A percentile compares a stretch with the other conserved stretches of the same genome.
phyloP scores from a whole-genome alignment of 306 rosid genomes.

The Vigna hirtella region DNA sequence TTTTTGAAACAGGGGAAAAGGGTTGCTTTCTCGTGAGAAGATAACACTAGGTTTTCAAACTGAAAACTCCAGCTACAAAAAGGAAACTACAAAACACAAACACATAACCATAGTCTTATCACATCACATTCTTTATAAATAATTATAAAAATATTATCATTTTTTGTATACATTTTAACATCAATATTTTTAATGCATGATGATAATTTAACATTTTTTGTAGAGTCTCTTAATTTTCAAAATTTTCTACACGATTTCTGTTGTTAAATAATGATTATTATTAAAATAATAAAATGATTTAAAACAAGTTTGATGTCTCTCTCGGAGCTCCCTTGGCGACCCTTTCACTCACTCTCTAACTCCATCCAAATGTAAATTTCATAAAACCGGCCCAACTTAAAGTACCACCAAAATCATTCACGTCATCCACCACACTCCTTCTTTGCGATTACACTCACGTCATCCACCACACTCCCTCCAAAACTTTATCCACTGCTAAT shows the following conservation, averaged over 20 bases:
- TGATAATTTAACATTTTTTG: no score
- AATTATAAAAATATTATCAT: no score
- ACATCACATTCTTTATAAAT: neutral
- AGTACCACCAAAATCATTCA: conserved; percentile 37
- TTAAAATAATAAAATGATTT: neutral
- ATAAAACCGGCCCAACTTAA: conserved; percentile 43
- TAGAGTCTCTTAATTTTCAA: neutral
- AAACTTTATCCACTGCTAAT: neutral
- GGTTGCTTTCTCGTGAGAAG: conserved; percentile 28
- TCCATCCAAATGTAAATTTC: conserved; percentile 23
- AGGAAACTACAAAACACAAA: neutral
- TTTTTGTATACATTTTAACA: no score
- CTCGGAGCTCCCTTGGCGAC: conserved; percentile 47
- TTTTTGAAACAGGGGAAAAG: neutral
- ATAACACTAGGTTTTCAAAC: conserved; percentile 27
- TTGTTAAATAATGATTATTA: neutral
- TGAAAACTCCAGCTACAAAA: conserved; percentile 3
- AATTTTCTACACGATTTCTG: no score
- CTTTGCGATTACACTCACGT: neutral
- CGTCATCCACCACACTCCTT: conserved; percentile 35
- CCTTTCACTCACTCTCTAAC: conserved; percentile 37
- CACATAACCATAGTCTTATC: neutral
- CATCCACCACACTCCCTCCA: conserved; percentile 20
- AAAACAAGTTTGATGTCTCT: conserved; percentile 45
- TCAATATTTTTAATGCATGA: no score